phyloP scores from a whole-genome alignment of 129 eudicot species.

The Lactuca saligna region DNA sequence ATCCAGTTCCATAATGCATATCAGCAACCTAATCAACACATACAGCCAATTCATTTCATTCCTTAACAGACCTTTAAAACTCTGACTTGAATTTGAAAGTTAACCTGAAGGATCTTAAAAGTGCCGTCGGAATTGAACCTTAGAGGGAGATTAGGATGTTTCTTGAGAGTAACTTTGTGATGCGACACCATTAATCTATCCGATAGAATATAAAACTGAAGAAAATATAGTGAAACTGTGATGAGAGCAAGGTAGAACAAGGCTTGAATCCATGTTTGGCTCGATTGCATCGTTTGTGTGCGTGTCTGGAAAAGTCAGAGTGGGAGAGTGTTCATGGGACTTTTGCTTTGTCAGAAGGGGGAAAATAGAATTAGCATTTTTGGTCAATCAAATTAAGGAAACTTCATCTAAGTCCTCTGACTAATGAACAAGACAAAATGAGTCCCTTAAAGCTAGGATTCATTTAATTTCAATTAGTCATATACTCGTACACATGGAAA shows the following conservation, averaged over 20 bases:
- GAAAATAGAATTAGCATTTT: background rate
- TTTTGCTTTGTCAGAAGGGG: background rate
- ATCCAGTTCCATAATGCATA: slow-evolving; percentile 94
- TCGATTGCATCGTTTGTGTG: slow-evolving; percentile 25
- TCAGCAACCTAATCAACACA: slow-evolving; percentile 75
- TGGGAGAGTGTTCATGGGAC: background rate
- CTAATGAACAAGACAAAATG: background rate
- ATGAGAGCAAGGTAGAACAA: slow-evolving; percentile 35
- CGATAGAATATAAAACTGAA: slow-evolving; percentile 40
- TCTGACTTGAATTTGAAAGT: background rate
- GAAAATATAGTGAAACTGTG: slow-evolving; percentile 24
- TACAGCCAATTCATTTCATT: background rate
- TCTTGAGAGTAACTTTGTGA: slow-evolving; percentile 50
- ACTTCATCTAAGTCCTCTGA: background rate
- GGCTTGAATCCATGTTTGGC: slow-evolving; percentile 43
- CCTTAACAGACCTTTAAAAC: background rate
- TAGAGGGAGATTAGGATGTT: slow-evolving; percentile 59
- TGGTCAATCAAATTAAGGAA: background rate
- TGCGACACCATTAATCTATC: slow-evolving; percentile 35
- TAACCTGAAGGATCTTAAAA: slow-evolving; percentile 91
- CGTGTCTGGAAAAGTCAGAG: slow-evolving; percentile 9
- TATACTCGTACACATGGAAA: too few relatives aligned
- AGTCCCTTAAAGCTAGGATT: background rate
- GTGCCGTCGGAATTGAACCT: slow-evolving; percentile 78
- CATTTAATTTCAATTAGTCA: too few relatives aligned